A percentile compares a stretch with the other conserved stretches of the same genome.
These are phyloP conservation scores for Saururus chinensis DNA, from an alignment of 164 flowering plant species.

Conservation along the genomic window DNA sequence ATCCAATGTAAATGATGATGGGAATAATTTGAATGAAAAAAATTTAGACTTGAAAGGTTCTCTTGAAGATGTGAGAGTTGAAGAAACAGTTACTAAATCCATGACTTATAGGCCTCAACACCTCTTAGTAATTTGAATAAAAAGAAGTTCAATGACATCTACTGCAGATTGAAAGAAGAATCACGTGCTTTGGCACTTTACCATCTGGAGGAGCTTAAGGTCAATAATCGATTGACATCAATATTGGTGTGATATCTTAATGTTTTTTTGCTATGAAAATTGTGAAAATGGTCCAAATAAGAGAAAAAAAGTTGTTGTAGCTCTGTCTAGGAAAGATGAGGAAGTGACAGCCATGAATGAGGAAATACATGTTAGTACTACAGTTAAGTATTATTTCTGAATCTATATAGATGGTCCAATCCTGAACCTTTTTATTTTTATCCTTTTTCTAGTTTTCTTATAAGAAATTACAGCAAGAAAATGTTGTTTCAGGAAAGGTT, in stretches of 20 bases:
- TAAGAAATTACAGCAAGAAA: slow-evolving; percentile 22
- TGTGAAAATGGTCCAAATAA: slow-evolving; percentile 17
- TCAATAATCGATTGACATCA: slow-evolving; percentile 14
- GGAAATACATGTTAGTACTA: slow-evolving; percentile 55
- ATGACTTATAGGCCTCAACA: slow-evolving; percentile 4
- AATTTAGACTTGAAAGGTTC: slow-evolving; percentile 33
- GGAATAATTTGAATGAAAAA: slow-evolving; percentile 18
- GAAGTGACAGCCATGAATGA: slow-evolving; percentile 24
- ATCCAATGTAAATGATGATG: slow-evolving; percentile 10
- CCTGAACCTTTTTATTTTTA: background rate
- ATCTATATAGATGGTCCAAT: no score
- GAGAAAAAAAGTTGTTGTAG: slow-evolving; percentile 33
- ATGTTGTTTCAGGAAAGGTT: slow-evolving; percentile 13
- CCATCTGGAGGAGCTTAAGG: slow-evolving; percentile 60
- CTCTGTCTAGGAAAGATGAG: slow-evolving; percentile 28
- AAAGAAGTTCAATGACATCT: slow-evolving; percentile 36
- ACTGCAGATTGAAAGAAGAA: slow-evolving; percentile 44
- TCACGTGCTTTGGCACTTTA: slow-evolving; percentile 20
- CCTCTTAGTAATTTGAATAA: slow-evolving; percentile 15
- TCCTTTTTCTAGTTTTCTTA: slow-evolving; percentile 28
- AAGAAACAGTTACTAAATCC: background rate
- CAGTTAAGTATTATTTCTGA: no score
- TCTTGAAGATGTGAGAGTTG: slow-evolving; percentile 16
- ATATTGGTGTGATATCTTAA: slow-evolving; percentile 1
- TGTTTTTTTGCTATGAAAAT: slow-evolving; percentile 5